Evolutionary conservation across 768 basidiomycete species (phyloP).

Genomic region (Hysterangium stoloniferum): DNA sequence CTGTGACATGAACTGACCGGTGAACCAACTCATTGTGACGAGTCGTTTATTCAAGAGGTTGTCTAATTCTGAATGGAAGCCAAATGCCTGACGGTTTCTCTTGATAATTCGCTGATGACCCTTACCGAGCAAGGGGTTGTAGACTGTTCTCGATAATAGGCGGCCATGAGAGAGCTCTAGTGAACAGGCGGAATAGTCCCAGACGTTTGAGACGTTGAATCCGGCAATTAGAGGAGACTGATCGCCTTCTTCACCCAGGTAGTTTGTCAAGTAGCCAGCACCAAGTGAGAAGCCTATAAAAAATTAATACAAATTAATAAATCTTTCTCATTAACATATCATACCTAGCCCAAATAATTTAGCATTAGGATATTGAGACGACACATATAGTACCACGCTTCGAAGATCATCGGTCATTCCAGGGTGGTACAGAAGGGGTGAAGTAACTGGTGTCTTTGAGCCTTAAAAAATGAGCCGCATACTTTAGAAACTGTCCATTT

Average conservation of each 20-base stretch:
- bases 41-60: not conserved
- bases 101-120: not conserved
- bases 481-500: too few relatives aligned
- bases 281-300: not conserved
- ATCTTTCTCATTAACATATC: not conserved
- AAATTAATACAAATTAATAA: not conserved
- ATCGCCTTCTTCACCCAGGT: not conserved
- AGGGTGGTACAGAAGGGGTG: not conserved
- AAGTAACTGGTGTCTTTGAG: not conserved
- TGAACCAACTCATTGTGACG: not conserved
- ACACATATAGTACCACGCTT: not conserved
- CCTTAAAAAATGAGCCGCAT: not conserved
- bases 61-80: not conserved
- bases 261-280: constrained; percentile 1
- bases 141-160: not conserved
- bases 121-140: not conserved
- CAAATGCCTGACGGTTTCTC: not conserved
- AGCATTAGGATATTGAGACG: not conserved
- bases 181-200: not conserved
- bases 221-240: not conserved
- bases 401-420: not conserved
- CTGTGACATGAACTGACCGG: not conserved
- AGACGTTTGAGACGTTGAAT: not conserved
- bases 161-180: not conserved
- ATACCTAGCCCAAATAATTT: constrained; percentile 1